These are phyloP conservation scores for Boletus smithii DNA, from an alignment of 1,284 basidiomycete genomes.

Conservation along the genomic window DNA sequence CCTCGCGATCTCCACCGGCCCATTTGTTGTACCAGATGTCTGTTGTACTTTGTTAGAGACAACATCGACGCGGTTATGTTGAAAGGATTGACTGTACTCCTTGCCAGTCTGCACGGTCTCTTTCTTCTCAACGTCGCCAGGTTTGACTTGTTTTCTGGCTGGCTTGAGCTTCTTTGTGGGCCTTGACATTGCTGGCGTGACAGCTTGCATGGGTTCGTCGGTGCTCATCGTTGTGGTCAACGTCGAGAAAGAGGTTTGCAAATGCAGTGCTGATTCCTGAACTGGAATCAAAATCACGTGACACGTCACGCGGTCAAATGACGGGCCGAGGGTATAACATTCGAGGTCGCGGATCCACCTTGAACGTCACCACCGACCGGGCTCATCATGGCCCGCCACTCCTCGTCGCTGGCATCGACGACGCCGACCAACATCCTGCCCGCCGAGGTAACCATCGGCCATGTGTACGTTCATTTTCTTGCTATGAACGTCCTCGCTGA, in stretches of 20 bases:
- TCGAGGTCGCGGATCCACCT: constrained; percentile 3
- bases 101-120: constrained; percentile 89
- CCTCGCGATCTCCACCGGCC: constrained; percentile 93
- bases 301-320: constrained; percentile 16
- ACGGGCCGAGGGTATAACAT: constrained; percentile 16
- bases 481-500: neutral
- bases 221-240: constrained; percentile 24
- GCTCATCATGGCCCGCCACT: constrained; percentile 45
- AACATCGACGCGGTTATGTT: neutral
- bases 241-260: neutral
- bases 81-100: constrained; percentile 75
- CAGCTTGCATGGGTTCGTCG: constrained; percentile 17
- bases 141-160: constrained; percentile 85
- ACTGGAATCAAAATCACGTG: constrained; percentile 23
- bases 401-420: constrained; percentile 44
- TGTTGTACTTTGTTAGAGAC: constrained; percentile 35
- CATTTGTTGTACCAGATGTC: constrained; percentile 99
- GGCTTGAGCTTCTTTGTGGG: constrained; percentile 66
- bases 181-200: constrained; percentile 17
- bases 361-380: constrained; percentile 15
- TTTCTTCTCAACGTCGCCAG: constrained; percentile 85
- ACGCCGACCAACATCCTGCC: constrained; percentile 45
- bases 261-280: neutral
- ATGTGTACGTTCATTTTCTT: constrained; percentile 54
- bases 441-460: constrained; percentile 57